Conservation (phyloP, 257 asterid genomes). For the Solanum etuberosum region DNA sequence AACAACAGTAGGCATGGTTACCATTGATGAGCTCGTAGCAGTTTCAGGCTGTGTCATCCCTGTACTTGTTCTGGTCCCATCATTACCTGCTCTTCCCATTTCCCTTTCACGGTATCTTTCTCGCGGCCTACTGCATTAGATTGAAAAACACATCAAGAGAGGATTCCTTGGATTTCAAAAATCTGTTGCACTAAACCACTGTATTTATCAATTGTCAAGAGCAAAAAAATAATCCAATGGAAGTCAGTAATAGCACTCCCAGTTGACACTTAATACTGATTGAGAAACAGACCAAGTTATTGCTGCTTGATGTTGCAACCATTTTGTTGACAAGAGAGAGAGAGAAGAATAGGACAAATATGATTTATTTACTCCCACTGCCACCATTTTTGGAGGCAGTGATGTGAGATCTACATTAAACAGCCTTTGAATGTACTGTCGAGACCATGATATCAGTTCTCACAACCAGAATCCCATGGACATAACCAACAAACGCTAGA, state of each 20-base stretch:
- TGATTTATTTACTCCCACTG: neutral
- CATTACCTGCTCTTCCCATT: constrained; percentile 47
- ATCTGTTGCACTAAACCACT: neutral
- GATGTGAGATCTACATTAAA: neutral
- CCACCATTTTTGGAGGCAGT: neutral
- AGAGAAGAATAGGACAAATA: neutral
- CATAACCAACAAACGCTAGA: neutral
- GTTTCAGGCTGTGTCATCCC: constrained; percentile 36
- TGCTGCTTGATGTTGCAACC: neutral
- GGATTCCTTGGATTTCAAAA: neutral
- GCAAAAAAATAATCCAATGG: neutral
- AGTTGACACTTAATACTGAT: neutral
- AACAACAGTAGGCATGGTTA: constrained; percentile 28
- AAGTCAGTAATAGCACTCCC: neutral
- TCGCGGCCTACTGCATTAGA: constrained; percentile 35
- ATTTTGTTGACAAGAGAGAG: neutral
- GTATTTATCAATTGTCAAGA: neutral
- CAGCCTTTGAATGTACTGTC: neutral
- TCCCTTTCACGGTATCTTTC: constrained; percentile 89
- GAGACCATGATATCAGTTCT: neutral
- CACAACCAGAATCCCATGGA: neutral
- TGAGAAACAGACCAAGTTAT: neutral
- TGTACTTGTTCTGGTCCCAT: constrained; percentile 42
- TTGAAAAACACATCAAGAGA: neutral
- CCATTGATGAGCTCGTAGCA: constrained; percentile 13